Evolutionary conservation across 2,329 filamentous ascomycete species (phyloP), one percentile per base, ranked within the genome.

Genomic region (Pseudopyrenochaeta lycopersici): DNA sequence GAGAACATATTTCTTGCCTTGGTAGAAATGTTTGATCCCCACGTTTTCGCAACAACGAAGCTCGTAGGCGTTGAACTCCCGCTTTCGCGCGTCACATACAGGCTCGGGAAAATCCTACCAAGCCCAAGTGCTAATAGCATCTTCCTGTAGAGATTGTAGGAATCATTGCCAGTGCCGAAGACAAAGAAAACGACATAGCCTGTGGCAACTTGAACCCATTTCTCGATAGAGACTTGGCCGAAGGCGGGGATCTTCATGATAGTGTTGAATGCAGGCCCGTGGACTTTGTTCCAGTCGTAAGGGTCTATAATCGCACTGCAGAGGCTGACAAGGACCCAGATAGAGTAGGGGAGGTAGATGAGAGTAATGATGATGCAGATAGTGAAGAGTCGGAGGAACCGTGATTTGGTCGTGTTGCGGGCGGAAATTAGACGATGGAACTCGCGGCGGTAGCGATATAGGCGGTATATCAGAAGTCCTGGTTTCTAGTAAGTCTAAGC

Each of bases 101-200:
- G 46, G 4, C 63, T 65, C 0, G 72, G 71, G 46, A 73, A 75
- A 4, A 72, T 20, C 31, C 56, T 69, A 10, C 73, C 73, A 4
- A 72, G 41, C 0, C 71, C 72, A 0, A 73, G 11, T 1, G 44
- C 38, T 7, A 68, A 56, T 1, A 72, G 43, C 35, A 68, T 60
- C 2, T 54, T 60, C 48, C 64, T 70, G 56, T 75, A 75, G 1
- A 64, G 61, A 11, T 66, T 70, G 39, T 67, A 52, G 0, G 87
- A 87, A 63, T 90, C 88, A 21, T 76, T 77, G 27, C 87, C 88
- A 14, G 86, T 81, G 7, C 88, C 88, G 60, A 89, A 89, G 63
- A 88, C 84, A n/a, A 83, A 46, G 66, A 90, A 90, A 11, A 85
- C 73, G 21, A 86, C 52, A 53, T 84, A 80, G 0, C 83, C 84